Percentiles rank a stretch among this genome's conserved stretches.
These are phyloP conservation scores for Talaromyces sp. DNA, from an alignment of 2,329 filamentous ascomycete genomes.

Conservation along the genomic window DNA sequence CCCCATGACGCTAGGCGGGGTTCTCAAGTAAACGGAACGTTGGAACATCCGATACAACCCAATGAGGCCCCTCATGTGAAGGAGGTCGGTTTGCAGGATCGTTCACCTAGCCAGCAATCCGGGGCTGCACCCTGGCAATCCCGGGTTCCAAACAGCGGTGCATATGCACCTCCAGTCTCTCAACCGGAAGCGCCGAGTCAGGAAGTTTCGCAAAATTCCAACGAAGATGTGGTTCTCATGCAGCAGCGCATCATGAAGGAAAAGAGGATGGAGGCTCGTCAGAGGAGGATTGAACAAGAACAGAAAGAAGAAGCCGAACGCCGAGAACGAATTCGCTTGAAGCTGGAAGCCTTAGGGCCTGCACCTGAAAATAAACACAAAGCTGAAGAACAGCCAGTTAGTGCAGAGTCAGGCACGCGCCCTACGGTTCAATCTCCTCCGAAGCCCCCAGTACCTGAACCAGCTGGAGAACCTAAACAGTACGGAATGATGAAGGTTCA, in stretches of 20 bases:
- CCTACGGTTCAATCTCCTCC: conserved; percentile 47
- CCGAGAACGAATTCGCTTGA: conserved; percentile 53
- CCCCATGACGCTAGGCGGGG: conserved; percentile 34
- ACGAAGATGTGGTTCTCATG: conserved; percentile 43
- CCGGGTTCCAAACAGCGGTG: conserved; percentile 21
- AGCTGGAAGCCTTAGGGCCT: conserved; percentile 50
- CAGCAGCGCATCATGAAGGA: conserved; percentile 59
- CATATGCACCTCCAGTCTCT: conserved; percentile 20
- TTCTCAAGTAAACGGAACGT: conserved; percentile 32
- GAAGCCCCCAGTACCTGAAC: conserved; percentile 54
- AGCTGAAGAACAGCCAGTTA: conserved; percentile 21
- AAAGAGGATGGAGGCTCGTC: conserved; percentile 52
- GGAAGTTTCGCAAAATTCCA: conserved; percentile 15
- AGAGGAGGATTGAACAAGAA: conserved; percentile 49
- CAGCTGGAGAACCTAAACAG: conserved; percentile 53
- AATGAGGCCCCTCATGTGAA: conserved; percentile 20
- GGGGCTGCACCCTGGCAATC: conserved; percentile 24
- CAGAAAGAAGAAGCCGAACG: conserved; percentile 53
- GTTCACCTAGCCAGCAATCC: conserved; percentile 22
- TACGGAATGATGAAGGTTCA: conserved; percentile 61
- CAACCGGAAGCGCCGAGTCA: conserved; percentile 10
- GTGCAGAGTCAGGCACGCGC: conserved; percentile 16
- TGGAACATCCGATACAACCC: conserved; percentile 26
- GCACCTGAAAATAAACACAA: conserved; percentile 27
- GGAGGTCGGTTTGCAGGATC: conserved; percentile 17